Evolutionary conservation across 768 basidiomycete species (phyloP).

Genomic region (Polyporus arcularius): DNA sequence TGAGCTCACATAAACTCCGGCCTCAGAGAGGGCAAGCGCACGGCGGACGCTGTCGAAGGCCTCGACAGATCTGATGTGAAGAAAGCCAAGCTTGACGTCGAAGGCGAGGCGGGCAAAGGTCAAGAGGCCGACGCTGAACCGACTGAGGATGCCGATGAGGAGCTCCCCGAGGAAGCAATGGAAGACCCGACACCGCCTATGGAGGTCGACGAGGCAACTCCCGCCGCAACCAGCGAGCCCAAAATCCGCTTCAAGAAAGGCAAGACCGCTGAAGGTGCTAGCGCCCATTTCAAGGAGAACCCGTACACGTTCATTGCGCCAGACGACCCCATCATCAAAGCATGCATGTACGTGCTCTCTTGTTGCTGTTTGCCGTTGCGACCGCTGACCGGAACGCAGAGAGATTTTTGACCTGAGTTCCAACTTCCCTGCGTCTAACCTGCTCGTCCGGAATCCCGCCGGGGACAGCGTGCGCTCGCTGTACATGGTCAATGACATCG

Average conservation of each 20-base stretch:
- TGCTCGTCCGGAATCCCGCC: conserved; percentile 85
- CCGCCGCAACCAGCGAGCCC: background rate
- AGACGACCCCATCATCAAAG: conserved; percentile 66
- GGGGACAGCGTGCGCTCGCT: conserved; percentile 75
- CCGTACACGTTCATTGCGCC: conserved; percentile 83
- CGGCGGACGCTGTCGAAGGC: conserved; percentile 42
- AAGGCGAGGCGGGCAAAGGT: conserved; percentile 26
- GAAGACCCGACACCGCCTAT: conserved; percentile 9
- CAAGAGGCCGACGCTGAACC: conserved; percentile 3
- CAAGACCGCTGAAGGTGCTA: conserved; percentile 23
- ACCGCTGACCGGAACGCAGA: conserved; percentile 40
- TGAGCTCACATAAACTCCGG: background rate
- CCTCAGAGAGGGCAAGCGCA: conserved; percentile 48
- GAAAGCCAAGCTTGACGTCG: conserved; percentile 45
- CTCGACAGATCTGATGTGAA: conserved; percentile 49
- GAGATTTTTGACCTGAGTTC: conserved; percentile 68
- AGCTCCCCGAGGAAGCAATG: conserved; percentile 7
- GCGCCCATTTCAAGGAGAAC: conserved; percentile 69
- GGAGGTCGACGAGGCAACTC: conserved; percentile 14
- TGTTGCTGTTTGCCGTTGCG: background rate
- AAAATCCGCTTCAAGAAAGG: conserved; percentile 25
- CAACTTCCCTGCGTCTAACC: conserved; percentile 71
- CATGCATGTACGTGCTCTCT: conserved; percentile 64
- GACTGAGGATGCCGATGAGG: conserved; percentile 18
- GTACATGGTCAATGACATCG: conserved; percentile 84